Evolutionary conservation across 345 rosid genomes (phyloP), one percentile per base, ranked within the genome.

Genomic region (Fremontodendron californicum): DNA sequence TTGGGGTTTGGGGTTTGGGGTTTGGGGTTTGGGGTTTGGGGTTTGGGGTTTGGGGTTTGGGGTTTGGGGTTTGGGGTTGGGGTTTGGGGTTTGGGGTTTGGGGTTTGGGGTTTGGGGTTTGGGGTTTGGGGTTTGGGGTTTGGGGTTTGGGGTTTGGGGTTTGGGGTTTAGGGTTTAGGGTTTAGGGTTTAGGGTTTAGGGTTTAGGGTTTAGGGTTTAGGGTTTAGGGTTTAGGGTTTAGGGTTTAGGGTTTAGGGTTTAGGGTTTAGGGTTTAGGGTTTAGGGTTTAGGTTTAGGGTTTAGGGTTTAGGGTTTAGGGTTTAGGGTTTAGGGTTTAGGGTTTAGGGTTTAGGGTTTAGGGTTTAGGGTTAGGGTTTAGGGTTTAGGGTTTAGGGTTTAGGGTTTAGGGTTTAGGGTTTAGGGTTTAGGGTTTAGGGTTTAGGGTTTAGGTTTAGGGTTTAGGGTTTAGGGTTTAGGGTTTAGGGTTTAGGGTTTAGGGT

Each of bases 41-140:
- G 79, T 76, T 76, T 76, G 33, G 79, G 79, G 74, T 76, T 64
- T 66, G 31, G 73, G 79, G 74, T 76, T 64, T 66, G 33, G 74
- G 79, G 79, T 66, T 64, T 76, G n/a, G n/a, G n/a, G n/a, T n/a
- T n/a, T n/a, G n/a, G n/a, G n/a, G n/a, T n/a, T n/a, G n/a, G n/a
- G n/a, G 31, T n/a, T n/a, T n/a, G n/a, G 79, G 79, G 73, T 76
- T 66, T 76, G 64, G 79, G 79, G 79, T 76, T 76, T 52, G 46
- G 79, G 79, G 79, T 76, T 76, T 52, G 46, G 79, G 79, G 73
- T 76, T 76, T n/a, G 10, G 79, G 75, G 40, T 71, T 71, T 12
- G 10, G 54, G 75, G 21, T 45, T 71, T 18, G 10, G 71, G 79
- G 49, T 64, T 64, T 18, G 15, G 79, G 79, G 49, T 66, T 66